phyloP scores from a whole-genome alignment of 768 basidiomycete genomes.

The Vararia minispora region DNA sequence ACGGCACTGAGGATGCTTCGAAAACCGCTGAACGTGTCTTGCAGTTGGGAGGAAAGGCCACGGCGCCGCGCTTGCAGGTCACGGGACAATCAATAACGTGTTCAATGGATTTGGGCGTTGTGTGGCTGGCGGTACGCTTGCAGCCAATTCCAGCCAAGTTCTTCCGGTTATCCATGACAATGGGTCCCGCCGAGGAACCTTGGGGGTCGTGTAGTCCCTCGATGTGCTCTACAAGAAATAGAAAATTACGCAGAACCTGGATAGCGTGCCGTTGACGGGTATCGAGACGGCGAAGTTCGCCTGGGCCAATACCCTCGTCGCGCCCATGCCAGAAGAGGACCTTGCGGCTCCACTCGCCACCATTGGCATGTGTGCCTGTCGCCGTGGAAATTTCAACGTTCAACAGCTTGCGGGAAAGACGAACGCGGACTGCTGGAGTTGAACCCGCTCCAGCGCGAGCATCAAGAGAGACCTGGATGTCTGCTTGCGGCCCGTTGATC shows the following conservation, averaged over 20 bases:
- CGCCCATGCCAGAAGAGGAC: constrained; percentile 11
- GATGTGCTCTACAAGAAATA: constrained; percentile 7
- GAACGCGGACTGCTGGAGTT: constrained; percentile 1
- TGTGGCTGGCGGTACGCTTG: no score
- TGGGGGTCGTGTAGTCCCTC: no score
- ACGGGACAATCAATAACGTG: no score
- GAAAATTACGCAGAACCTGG: constrained; percentile 9
- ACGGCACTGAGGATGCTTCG: no score
- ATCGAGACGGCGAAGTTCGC: constrained; percentile 8
- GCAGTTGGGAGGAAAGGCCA: no score
- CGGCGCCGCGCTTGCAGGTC: no score
- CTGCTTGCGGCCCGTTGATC: constrained; percentile 33
- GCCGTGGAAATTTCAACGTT: constrained; percentile 8
- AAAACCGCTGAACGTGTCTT: no score
- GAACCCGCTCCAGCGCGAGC: neutral
- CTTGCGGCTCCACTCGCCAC: constrained; percentile 6
- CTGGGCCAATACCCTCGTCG: constrained; percentile 3
- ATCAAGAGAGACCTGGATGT: constrained; percentile 30
- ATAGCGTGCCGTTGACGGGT: constrained; percentile 8
- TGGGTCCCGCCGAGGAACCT: no score
- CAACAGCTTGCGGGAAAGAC: constrained; percentile 12
- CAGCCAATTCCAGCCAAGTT: no score
- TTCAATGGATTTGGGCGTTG: no score
- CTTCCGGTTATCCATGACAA: no score
- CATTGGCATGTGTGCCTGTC: neutral